These are phyloP conservation scores for Gentiana macrophylla DNA, from an alignment of 257 asterid genomes.

Conservation along the genomic window DNA sequence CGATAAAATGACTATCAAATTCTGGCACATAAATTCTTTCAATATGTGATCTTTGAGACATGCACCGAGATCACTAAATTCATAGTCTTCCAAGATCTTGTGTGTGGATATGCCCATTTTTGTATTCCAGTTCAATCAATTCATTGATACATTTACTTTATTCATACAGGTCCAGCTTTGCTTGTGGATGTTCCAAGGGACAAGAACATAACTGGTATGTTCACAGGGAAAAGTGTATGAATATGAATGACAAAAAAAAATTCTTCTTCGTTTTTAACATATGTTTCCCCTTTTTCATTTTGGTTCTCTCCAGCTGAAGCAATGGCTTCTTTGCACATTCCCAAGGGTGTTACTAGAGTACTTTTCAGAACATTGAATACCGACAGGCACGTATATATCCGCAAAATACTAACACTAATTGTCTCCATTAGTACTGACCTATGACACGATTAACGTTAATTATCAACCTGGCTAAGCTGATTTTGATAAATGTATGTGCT, in stretches of 20 bases:
- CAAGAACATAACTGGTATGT: constrained; percentile 73
- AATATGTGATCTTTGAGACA: too few species aligned
- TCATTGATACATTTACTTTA: neutral
- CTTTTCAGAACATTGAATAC: constrained; percentile 17
- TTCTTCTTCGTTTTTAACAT: too few species aligned
- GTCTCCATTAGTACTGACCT: neutral
- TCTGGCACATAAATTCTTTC: too few species aligned
- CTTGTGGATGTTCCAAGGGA: constrained; percentile 88
- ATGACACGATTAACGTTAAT: too few species aligned
- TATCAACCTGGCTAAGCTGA: too few species aligned
- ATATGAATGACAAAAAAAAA: too few species aligned
- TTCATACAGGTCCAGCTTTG: constrained; percentile 63
- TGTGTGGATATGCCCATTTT: too few species aligned
- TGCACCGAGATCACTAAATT: too few species aligned
- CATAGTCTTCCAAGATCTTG: too few species aligned
- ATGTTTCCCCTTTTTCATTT: neutral
- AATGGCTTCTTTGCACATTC: constrained; percentile 14
- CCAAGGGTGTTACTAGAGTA: constrained; percentile 15
- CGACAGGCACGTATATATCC: constrained; percentile 6
- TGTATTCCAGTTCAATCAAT: too few species aligned
- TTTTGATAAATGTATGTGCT: too few species aligned
- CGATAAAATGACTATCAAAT: too few species aligned
- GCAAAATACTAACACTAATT: neutral
- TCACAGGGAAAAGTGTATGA: neutral
- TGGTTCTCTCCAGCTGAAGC: constrained; percentile 12